Evolutionary conservation across 257 asterid genomes (phyloP).

Genomic region (Penstemon barbatus): DNA sequence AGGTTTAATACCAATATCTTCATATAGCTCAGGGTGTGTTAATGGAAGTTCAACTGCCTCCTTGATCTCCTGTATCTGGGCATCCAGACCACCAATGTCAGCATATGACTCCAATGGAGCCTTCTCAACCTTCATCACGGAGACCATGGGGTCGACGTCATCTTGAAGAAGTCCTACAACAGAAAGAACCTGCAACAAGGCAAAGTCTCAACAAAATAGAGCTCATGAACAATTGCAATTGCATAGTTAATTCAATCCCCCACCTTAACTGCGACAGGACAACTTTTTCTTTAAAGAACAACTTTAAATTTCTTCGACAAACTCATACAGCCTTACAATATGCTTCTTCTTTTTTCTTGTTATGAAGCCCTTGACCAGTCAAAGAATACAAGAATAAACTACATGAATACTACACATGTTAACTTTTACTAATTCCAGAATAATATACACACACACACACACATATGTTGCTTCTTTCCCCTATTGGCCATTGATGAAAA

Average conservation of each 20-base stretch:
- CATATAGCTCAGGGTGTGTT: constrained; percentile 36
- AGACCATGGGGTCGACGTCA: constrained; percentile 70
- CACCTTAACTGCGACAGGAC: not conserved
- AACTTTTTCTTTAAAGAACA: not conserved
- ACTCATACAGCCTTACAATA: not conserved
- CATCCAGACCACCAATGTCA: constrained; percentile 53
- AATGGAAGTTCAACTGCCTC: constrained; percentile 47
- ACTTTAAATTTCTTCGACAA: not conserved
- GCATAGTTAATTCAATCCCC: not conserved
- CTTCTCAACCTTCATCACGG: constrained; percentile 74
- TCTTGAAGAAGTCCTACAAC: constrained; percentile 75
- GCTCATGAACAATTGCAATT: constrained; percentile 8
- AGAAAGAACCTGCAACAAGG: constrained; percentile 54
- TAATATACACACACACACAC: not conserved
- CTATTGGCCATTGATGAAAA: too few relatives aligned
- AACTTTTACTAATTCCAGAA: not conserved
- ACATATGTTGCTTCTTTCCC: too few relatives aligned
- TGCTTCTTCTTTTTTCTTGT: not conserved
- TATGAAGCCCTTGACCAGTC: not conserved
- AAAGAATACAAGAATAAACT: not conserved
- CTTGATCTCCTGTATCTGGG: constrained; percentile 50
- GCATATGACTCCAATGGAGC: constrained; percentile 57
- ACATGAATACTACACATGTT: not conserved
- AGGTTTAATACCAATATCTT: constrained; percentile 63
- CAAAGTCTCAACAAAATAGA: not conserved